Base-by-base conservation (phyloP, 306 rosid species). In the Sphenostylis stenocarpa region DNA sequence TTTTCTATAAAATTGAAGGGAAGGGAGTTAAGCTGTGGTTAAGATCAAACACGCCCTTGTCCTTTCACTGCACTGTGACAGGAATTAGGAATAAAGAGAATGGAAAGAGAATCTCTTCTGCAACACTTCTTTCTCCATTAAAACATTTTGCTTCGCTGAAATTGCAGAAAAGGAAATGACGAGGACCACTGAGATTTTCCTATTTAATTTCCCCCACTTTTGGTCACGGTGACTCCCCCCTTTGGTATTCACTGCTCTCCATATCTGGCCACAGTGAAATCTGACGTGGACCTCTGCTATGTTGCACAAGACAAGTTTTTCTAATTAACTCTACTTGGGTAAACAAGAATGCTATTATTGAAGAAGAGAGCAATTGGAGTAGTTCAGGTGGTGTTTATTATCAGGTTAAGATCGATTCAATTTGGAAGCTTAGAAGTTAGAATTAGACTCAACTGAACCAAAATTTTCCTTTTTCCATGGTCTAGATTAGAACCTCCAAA, bases 231-330 rank as follows among this genome's bases (percentile, higher is more conserved):
- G 77, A 83, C 81, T 85, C 81, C 67, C 67, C 57, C 57, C 53
- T 74, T 63, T 38, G 65, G 65, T 86, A 86, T 88, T 86, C 87
- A 73, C 67, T 68, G 24, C 85, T 64, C 87, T 77, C 74, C 84
- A 70, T 47, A 70, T 68, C 65, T 71, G 36, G 16, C 72, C 6
- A 34, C 64, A 44, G 76, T 71, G 33, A 52, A 61, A 38, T 29
- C 23, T 69, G 41, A 60, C 66, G 19, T 17, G 24, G 41, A 53
- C 7, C 38, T 21, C 28, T 52, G 6, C 55, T 65, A 38, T 53
- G 61, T 73, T 55, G 19, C 12, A 36, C 43, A 38, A 0, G 36
- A 21, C 23, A 4, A 20, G 13, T 33, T 52, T 36, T 53, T 31
- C 45, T 49, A 16, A 3, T 45, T 63, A 7, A 2, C 5, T 38